Percentiles rank a stretch among this genome's conserved stretches.
These are phyloP conservation scores for Teratosphaeriaceae sp. DNA, from an alignment of 2,329 filamentous ascomycete species.

Conservation along the genomic window DNA sequence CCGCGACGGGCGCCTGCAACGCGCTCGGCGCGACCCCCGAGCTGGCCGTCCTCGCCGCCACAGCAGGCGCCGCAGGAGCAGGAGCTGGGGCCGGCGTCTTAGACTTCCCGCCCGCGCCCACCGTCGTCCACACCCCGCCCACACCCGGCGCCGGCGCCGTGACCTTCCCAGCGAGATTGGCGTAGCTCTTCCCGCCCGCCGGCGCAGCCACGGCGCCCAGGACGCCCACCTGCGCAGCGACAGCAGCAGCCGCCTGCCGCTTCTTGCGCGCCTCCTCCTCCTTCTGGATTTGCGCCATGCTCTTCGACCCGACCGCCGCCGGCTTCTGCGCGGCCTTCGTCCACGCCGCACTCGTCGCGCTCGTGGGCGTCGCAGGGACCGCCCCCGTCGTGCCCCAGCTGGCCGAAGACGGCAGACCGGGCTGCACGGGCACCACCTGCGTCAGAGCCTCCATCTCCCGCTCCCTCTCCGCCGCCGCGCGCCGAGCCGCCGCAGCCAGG, in stretches of 20 bases:
- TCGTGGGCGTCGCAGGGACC: constrained; percentile 57
- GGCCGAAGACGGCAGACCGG: constrained; percentile 77
- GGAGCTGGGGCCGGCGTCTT: constrained; percentile 64
- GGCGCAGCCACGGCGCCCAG: constrained; percentile 38
- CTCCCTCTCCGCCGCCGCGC: constrained; percentile 71
- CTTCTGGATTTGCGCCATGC: constrained; percentile 89
- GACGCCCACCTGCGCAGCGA: constrained; percentile 37
- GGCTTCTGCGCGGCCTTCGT: constrained; percentile 55
- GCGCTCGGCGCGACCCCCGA: constrained; percentile 33
- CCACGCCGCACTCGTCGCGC: constrained; percentile 51
- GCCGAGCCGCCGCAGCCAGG: constrained; percentile 67
- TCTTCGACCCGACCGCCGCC: constrained; percentile 62
- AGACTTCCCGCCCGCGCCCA: constrained; percentile 86
- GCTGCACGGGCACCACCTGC: constrained; percentile 36
- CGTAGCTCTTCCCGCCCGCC: constrained; percentile 74
- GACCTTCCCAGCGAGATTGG: constrained; percentile 82
- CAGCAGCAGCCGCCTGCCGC: constrained; percentile 52
- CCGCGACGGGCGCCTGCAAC: constrained; percentile 16
- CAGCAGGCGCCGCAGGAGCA: constrained; percentile 33
- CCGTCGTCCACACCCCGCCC: constrained; percentile 78
- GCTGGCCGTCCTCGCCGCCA: constrained; percentile 46
- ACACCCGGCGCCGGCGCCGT: constrained; percentile 48
- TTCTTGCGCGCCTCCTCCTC: constrained; percentile 90
- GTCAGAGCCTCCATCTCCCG: constrained; percentile 64
- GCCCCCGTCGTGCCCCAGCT: constrained; percentile 82